These are phyloP conservation scores for Sarocladiaceae sp. DNA, from an alignment of 2,329 filamentous ascomycete genomes.

Conservation along the genomic window DNA sequence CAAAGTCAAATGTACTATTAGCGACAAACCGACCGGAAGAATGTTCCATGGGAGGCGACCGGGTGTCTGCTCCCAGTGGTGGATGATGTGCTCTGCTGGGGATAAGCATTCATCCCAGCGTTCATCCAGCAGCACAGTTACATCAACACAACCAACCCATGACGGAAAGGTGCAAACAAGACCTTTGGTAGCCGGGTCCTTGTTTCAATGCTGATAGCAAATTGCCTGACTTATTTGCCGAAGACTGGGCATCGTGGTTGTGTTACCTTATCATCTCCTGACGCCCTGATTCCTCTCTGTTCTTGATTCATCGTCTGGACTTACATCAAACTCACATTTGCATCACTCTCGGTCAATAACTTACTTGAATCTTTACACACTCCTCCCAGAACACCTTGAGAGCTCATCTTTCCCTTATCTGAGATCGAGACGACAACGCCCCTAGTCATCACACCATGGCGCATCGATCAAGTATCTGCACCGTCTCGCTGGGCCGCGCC, in stretches of 20 bases:
- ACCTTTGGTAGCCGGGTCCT: background rate
- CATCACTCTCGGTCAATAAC: background rate
- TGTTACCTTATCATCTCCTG: background rate
- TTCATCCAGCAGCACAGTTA: too few relatives aligned
- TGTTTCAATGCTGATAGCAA: background rate
- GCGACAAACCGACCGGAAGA: background rate
- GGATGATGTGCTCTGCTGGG: background rate
- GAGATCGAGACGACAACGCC: too few relatives aligned
- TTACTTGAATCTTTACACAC: background rate
- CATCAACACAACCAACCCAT: too few relatives aligned
- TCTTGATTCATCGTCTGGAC: background rate
- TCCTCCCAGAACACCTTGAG: background rate
- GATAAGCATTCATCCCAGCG: background rate
- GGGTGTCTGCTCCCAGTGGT: background rate
- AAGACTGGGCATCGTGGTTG: background rate
- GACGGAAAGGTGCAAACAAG: background rate
- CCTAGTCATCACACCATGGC: too few relatives aligned
- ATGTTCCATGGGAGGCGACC: background rate
- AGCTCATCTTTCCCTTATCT: background rate
- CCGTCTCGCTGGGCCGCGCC: constrained; percentile 72
- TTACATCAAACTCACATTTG: background rate
- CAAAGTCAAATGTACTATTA: too few relatives aligned
- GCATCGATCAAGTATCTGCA: constrained; percentile 49
- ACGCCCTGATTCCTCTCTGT: background rate
- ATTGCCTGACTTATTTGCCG: background rate